phyloP scores from a whole-genome alignment of 1,284 basidiomycete species.

The Waitea zeae region DNA sequence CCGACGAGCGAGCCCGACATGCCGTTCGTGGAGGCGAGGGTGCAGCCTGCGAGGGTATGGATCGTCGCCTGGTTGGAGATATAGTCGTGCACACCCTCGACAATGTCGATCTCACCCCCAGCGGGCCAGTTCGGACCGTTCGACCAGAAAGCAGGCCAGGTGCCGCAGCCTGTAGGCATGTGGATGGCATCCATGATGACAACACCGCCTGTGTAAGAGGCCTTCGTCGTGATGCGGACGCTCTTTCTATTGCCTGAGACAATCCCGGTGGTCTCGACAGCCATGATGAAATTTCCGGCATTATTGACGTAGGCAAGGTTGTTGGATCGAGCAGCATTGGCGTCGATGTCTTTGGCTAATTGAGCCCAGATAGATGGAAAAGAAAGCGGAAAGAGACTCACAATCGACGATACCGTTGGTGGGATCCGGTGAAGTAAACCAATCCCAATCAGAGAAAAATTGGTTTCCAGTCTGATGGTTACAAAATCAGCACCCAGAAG shows the following conservation, averaged over 20 bases:
- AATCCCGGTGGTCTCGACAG: conserved; percentile 62
- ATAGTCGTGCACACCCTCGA: conserved; percentile 70
- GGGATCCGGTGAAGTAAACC: conserved; percentile 57
- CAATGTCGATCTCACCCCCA: conserved; percentile 73
- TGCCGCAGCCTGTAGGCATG: conserved; percentile 82
- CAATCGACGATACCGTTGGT: conserved; percentile 60
- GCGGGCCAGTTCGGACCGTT: conserved; percentile 55
- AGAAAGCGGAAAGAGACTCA: conserved; percentile 32
- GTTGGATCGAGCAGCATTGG: conserved; percentile 24
- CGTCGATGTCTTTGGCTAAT: no score
- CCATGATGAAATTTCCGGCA: conserved; percentile 64
- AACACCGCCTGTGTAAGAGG: conserved; percentile 47
- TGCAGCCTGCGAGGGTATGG: conserved; percentile 62
- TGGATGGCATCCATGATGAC: conserved; percentile 75
- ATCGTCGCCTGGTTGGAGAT: conserved; percentile 68
- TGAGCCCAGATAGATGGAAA: no score
- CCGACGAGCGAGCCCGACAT: conserved; percentile 47
- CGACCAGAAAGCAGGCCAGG: conserved; percentile 35
- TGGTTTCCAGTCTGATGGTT: conserved; percentile 33
- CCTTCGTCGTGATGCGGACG: conserved; percentile 57
- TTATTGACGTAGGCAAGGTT: conserved; percentile 42
- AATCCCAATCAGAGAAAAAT: conserved; percentile 75
- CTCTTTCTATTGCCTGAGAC: conserved; percentile 52
- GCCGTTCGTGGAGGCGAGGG: conserved; percentile 30
- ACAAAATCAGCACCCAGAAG: conserved; percentile 1